These are phyloP conservation scores for Pseudocercospora vitis DNA, from an alignment of 2,329 filamentous ascomycete genomes.

Conservation along the genomic window DNA sequence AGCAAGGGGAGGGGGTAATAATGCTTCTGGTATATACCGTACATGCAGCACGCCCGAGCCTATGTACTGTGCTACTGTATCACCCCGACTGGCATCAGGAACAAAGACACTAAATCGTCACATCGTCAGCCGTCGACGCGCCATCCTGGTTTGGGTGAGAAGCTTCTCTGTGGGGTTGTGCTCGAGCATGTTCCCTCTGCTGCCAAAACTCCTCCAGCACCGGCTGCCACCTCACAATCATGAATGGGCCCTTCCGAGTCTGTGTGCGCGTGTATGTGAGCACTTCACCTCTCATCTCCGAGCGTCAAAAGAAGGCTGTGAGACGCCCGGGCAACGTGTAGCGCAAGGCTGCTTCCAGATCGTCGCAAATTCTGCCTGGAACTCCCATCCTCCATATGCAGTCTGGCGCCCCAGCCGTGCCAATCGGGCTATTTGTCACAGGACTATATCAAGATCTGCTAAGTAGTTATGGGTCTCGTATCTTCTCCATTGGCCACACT, in stretches of 20 bases:
- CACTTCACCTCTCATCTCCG: constrained; percentile 2
- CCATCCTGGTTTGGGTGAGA: constrained; percentile 1
- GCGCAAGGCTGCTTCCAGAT: not conserved
- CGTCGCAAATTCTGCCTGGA: constrained; percentile 1
- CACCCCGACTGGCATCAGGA: too few species aligned
- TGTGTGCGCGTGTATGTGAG: too few species aligned
- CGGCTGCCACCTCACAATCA: not conserved
- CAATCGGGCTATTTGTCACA: constrained; percentile 8
- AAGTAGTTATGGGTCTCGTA: not conserved
- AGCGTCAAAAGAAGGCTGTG: not conserved
- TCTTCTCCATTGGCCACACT: not conserved
- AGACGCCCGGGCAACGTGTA: not conserved
- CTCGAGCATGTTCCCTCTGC: not conserved
- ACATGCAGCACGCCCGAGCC: not conserved
- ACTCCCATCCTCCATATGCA: not conserved
- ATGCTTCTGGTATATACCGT: not conserved
- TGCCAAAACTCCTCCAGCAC: not conserved
- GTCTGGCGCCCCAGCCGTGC: not conserved
- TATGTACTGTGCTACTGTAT: not conserved
- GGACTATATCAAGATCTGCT: constrained; percentile 1
- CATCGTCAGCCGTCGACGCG: constrained; percentile 2
- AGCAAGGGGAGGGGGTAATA: not conserved
- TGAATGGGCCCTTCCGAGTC: not conserved
- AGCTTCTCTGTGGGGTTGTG: not conserved
- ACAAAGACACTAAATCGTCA: constrained; percentile 1